phyloP scores from a whole-genome alignment of 2,329 filamentous ascomycete genomes.

The Exophiala bonariae region DNA sequence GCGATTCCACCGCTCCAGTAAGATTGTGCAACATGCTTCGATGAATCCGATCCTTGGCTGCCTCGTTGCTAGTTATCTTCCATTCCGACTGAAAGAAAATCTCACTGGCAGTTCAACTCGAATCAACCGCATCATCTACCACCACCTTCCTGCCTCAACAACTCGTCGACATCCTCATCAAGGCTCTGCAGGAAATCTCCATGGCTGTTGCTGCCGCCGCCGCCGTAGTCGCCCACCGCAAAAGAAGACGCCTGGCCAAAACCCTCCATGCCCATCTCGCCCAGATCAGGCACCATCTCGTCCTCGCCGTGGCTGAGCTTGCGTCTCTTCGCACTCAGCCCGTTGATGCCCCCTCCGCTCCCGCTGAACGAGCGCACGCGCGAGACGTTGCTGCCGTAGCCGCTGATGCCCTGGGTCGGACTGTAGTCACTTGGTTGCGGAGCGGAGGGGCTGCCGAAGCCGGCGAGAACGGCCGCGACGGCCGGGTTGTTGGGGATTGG shows the following conservation, averaged over 20 bases:
- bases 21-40: too few species aligned
- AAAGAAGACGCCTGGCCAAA: slow-evolving; percentile 9
- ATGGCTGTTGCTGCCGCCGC: background rate
- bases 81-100: too few species aligned
- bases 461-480: slow-evolving; percentile 22
- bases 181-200: slow-evolving; percentile 57
- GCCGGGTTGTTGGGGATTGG: slow-evolving; percentile 21
- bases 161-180: slow-evolving; percentile 61
- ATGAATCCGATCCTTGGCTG: too few species aligned
- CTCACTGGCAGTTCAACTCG: too few species aligned
- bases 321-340: slow-evolving; percentile 45
- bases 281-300: slow-evolving; percentile 41
- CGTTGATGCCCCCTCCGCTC: slow-evolving; percentile 29
- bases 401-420: background rate
- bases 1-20: too few species aligned
- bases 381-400: background rate
- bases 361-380: slow-evolving; percentile 15
- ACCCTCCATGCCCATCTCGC: slow-evolving; percentile 27
- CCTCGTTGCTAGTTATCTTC: too few species aligned
- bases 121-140: background rate
- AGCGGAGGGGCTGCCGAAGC: slow-evolving; percentile 13
- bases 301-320: slow-evolving; percentile 47
- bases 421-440: background rate
- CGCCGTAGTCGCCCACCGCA: background rate
- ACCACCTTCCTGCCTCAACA: slow-evolving; percentile 51